phyloP scores from a whole-genome alignment of 2,329 filamentous ascomycete species.

The Clarireedia paspali region DNA sequence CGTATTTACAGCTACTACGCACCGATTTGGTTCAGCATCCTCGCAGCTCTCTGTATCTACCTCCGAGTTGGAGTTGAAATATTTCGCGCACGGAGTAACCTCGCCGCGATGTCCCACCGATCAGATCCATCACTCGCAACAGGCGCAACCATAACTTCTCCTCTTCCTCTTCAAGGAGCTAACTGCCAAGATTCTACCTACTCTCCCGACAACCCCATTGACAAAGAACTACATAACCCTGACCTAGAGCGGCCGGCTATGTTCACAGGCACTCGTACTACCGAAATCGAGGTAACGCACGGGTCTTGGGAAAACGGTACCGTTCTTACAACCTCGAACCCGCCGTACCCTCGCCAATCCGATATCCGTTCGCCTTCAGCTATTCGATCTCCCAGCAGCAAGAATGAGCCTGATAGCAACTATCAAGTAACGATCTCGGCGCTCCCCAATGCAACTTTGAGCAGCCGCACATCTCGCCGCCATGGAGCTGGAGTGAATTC shows the following conservation, averaged over 20 bases:
- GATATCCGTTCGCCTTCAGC: background rate
- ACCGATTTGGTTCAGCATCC: conserved; percentile 58
- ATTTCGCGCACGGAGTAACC: conserved; percentile 48
- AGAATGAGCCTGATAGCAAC: conserved; percentile 6
- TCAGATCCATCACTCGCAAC: background rate
- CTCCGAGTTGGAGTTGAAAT: conserved; percentile 57
- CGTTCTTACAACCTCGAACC: background rate
- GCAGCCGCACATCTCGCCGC: background rate
- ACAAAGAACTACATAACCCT: background rate
- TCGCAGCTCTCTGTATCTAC: conserved; percentile 57
- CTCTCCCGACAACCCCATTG: background rate
- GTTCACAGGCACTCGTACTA: conserved; percentile 17
- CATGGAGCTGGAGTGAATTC: background rate
- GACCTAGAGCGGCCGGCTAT: background rate
- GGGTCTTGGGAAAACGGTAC: conserved; percentile 1
- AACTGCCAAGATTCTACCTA: background rate
- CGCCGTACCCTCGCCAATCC: background rate
- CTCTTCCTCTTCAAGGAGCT: background rate
- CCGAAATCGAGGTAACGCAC: conserved; percentile 20
- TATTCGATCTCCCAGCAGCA: too few species aligned
- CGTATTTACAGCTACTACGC: conserved; percentile 70
- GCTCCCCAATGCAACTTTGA: background rate
- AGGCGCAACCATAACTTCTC: conserved; percentile 30
- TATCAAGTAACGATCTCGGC: conserved; percentile 13
- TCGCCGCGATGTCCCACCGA: background rate